Evolutionary conservation across 768 basidiomycete species (phyloP), one percentile per base, ranked within the genome.

Genomic region (Lactarius akahatsu): DNA sequence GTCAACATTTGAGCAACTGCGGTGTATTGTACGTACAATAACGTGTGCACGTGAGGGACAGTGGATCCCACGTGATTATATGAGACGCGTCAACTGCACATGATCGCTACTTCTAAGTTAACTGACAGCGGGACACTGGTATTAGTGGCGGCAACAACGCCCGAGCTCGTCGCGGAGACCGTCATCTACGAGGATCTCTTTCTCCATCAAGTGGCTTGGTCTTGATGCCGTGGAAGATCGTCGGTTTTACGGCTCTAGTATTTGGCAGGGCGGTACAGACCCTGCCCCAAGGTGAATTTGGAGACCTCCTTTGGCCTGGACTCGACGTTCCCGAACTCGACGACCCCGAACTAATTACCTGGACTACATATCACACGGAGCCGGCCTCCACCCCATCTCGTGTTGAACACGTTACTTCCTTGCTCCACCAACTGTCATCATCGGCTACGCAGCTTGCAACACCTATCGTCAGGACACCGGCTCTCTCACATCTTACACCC

Each of bases 321-420:
- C 10, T 69, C n/a, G 65, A 62, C n/a, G 50, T 52, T 4, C 56
- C 65, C 15, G 60, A 43, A 52, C 10, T 69, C 28, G 60, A 62
- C 32, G 57, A 52, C 9, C 68, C 64, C 32, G 41, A 43, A 23
- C 28, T 45, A 23, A 34, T 59, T 15, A 9, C 43, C 38, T 43
- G 59, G 23, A 23, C 61, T 16, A 52, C 36, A 62, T 61, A 62
- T 26, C 61, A 56, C 7, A 62, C 57, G 68, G 68, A 69, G 68
- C 68, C 59, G 65, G 68, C 34, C 68, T 69, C 61, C 68, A 62
- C 65, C 26, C 36, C 38, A 47, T 47, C 41, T 60, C 61, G 5
- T 34, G 11, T 56, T 18, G 66, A 60, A 41, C 41, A 47, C 28
- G 23, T 28, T 50, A 67, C 57, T 9, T 43, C 36, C 16, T 16